Evolutionary conservation across 2,329 filamentous ascomycete species (phyloP).

Genomic region (Pyricularia grisea): DNA sequence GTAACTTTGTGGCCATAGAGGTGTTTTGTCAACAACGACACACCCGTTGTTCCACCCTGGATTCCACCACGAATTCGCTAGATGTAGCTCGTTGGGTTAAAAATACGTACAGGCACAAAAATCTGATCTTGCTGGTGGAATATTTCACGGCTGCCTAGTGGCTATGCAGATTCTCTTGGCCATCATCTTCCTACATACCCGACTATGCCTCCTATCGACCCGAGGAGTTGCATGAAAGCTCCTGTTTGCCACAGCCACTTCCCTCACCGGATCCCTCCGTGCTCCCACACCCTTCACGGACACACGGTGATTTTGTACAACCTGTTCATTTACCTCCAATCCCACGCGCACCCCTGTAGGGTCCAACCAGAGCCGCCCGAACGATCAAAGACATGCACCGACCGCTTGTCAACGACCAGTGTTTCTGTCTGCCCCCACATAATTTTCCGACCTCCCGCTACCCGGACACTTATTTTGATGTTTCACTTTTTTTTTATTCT

Average conservation of each 20-base stretch:
- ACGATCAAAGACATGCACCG: background rate
- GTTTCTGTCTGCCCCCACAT: background rate
- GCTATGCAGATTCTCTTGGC: no score
- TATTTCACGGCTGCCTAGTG: no score
- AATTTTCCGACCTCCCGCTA: background rate
- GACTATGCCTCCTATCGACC: no score
- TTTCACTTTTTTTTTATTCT: background rate
- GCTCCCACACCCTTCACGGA: background rate
- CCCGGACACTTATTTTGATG: background rate
- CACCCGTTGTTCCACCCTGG: no score
- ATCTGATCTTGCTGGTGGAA: no score
- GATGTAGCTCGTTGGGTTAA: no score
- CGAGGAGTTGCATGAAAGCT: background rate
- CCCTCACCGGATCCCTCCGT: no score
- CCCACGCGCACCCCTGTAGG: background rate
- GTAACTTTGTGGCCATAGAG: background rate
- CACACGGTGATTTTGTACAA: background rate
- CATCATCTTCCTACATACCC: no score
- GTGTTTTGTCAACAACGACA: no score
- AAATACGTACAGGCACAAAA: no score
- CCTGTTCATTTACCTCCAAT: background rate
- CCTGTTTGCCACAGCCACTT: background rate
- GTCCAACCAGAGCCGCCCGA: background rate
- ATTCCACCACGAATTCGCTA: no score
- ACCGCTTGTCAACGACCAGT: background rate